Evolutionary conservation across 345 rosid species (phyloP).

Genomic region (Aquilaria malaccensis): DNA sequence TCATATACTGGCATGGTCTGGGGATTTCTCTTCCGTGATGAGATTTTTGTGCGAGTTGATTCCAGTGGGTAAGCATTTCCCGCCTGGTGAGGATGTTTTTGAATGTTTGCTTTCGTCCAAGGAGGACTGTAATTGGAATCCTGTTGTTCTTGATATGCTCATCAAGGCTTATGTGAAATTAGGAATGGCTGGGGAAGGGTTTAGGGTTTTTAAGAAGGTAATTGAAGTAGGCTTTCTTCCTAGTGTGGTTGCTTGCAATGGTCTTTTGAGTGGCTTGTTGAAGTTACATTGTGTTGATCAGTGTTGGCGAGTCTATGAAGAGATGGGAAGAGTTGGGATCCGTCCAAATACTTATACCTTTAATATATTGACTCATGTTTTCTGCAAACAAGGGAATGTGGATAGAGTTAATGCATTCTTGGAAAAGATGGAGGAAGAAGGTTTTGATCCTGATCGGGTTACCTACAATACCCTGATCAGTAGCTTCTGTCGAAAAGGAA

Average conservation of each 20-base stretch:
- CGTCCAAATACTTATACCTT: conserved; percentile 59
- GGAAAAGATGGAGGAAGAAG: conserved; percentile 97
- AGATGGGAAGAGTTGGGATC: conserved; percentile 58
- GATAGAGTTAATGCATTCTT: conserved; percentile 56
- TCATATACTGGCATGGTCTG: conserved; percentile 55
- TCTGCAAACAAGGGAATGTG: conserved; percentile 45
- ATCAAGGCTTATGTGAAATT: conserved; percentile 49
- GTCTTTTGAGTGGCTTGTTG: conserved; percentile 64
- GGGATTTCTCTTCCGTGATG: conserved; percentile 45
- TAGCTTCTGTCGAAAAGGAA: conserved; percentile 69
- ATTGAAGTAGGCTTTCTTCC: conserved; percentile 47
- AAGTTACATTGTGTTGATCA: conserved; percentile 35
- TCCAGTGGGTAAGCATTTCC: conserved; percentile 17
- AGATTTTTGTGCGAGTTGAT: conserved; percentile 39
- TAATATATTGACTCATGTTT: conserved; percentile 66
- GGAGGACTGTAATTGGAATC: conserved; percentile 62
- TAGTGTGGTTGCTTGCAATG: conserved; percentile 68
- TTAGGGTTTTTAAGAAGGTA: conserved; percentile 33
- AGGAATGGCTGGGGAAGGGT: conserved; percentile 40
- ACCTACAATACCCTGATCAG: conserved; percentile 76
- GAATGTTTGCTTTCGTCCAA: conserved; percentile 34
- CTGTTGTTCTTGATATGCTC: conserved; percentile 61
- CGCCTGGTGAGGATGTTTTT: conserved; percentile 28
- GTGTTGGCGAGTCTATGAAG: conserved; percentile 73
- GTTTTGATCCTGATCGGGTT: conserved; percentile 82